phyloP scores from a whole-genome alignment of 1,284 basidiomycete genomes.

The Cryptococcus sp. region DNA sequence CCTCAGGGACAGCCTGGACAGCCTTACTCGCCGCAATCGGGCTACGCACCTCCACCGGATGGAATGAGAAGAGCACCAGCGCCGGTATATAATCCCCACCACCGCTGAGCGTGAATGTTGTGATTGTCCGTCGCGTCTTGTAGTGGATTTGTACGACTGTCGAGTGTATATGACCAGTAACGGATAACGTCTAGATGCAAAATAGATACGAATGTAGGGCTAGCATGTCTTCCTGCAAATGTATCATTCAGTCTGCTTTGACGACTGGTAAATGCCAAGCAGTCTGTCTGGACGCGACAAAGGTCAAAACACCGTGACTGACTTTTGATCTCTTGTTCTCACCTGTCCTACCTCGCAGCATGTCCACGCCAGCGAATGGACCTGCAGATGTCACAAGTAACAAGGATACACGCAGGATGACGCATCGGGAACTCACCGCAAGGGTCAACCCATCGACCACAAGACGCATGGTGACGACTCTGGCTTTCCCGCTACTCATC shows the following conservation, averaged over 20 bases:
- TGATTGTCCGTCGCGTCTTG: not conserved
- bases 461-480: slow-evolving; percentile 43
- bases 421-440: slow-evolving; percentile 12
- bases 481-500: slow-evolving; percentile 70
- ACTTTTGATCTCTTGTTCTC: not conserved
- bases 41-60: not conserved
- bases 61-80: not conserved
- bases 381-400: no score
- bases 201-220: no score
- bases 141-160: not conserved
- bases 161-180: no score
- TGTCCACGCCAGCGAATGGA: not conserved
- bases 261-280: not conserved
- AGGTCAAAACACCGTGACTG: not conserved
- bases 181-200: no score
- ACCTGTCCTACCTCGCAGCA: not conserved
- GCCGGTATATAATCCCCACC: not conserved
- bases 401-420: not conserved
- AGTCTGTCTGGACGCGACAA: not conserved
- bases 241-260: no score
- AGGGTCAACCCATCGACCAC: slow-evolving; percentile 24
- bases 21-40: not conserved
- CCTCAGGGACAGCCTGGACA: slow-evolving; percentile 4
- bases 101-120: not conserved
- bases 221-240: no score